A percentile compares a stretch with the other conserved stretches of the same genome.
Evolutionary conservation across 768 basidiomycete genomes (phyloP).

Genomic region (Filobasidium wieringae): DNA sequence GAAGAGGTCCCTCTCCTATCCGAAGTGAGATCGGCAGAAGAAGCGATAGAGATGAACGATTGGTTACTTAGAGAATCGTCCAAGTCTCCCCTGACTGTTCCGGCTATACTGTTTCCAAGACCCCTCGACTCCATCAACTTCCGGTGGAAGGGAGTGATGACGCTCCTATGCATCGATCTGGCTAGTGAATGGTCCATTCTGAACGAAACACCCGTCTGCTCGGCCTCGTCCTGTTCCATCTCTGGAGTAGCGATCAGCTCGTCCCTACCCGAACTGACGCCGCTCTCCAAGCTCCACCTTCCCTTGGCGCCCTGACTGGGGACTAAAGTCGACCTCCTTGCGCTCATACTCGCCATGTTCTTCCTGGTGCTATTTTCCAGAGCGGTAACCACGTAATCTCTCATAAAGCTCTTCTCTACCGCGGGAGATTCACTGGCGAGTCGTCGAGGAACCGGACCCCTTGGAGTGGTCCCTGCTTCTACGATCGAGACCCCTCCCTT

Average conservation of each 20-base stretch:
- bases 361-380: not conserved
- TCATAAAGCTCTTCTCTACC: not conserved
- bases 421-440: not conserved
- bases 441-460: not conserved
- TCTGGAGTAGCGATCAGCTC: not conserved
- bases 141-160: not conserved
- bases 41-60: constrained; percentile 34
- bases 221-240: not conserved
- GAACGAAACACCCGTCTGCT: not conserved
- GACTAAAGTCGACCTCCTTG: not conserved
- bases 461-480: not conserved
- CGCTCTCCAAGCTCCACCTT: not conserved
- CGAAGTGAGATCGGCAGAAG: constrained; percentile 34
- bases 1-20: constrained; percentile 21
- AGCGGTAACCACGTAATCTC: not conserved
- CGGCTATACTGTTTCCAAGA: not conserved
- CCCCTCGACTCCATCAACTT: not conserved
- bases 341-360: not conserved
- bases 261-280: not conserved
- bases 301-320: not conserved
- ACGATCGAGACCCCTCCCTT: not conserved
- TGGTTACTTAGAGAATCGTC: constrained; percentile 11
- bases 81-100: not conserved
- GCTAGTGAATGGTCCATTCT: not conserved
- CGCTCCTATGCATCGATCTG: not conserved